Evolutionary conservation across 2,329 filamentous ascomycete genomes (phyloP).

Genomic region (Neoscytalidium dimidiatum): DNA sequence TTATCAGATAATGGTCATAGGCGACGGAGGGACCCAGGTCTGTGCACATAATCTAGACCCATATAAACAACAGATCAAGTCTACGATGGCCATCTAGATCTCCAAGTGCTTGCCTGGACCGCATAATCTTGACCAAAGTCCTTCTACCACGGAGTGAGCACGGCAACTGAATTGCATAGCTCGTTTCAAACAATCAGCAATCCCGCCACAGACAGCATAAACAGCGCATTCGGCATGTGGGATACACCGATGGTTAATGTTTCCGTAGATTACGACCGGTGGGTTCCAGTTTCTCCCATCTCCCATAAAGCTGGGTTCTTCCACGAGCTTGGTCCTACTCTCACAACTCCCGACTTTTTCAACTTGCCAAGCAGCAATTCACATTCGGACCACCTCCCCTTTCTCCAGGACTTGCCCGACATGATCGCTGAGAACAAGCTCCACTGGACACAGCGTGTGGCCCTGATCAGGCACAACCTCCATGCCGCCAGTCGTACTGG

Average conservation of each 20-base stretch:
- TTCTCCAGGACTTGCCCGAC: not conserved
- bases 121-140: not conserved
- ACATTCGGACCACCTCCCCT: not conserved
- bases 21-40: too few species aligned
- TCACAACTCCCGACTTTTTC: not conserved
- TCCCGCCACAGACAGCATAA: not conserved
- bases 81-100: conserved; percentile 7
- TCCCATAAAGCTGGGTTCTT: conserved; percentile 12
- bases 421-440: conserved; percentile 32
- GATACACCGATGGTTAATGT: conserved; percentile 6
- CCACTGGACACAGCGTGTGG: conserved; percentile 50
- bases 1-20: not conserved
- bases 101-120: not conserved
- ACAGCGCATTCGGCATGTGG: conserved; percentile 10
- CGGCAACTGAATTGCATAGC: not conserved
- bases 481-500: conserved; percentile 46
- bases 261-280: not conserved
- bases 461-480: conserved; percentile 47
- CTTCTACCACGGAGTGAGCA: not conserved
- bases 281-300: not conserved
- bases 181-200: not conserved
- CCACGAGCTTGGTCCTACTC: not conserved
- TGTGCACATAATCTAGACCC: conserved; percentile 3
- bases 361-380: not conserved
- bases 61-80: not conserved